Evolutionary conservation across 768 basidiomycete genomes (phyloP), one percentile per base, ranked within the genome.

Genomic region (Tylopilus sp.): DNA sequence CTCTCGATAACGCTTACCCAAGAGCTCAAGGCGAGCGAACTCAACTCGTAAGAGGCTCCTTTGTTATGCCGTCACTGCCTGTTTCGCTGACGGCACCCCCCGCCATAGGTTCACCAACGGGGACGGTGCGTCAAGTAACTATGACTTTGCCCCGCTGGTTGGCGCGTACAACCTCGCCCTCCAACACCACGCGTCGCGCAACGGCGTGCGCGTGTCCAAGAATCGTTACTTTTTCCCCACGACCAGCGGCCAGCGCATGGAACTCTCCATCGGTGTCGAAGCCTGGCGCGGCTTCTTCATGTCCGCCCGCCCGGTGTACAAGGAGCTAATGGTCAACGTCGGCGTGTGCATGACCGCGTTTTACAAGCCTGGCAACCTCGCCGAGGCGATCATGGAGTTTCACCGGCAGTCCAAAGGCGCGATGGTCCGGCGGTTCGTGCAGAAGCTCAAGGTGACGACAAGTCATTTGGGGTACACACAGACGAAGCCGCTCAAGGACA

Each of bases 341-440:
- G 81, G 79, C 28, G 68, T 76, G 5, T 77, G 75, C 55, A 79
- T 79, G 73, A 75, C 78, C 1, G 77, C 79, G 0, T 82, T 82
- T 58, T 77, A 79, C 59, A 70, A 74, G 11, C 79, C 79, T 0
- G 82, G 85, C 0, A 87, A 83, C 53, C 73, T 91, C 9, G 82
- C 81, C 0, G 71, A 85, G 0, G 78, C 80, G 3, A 72, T 90
- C 42, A 18, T 70, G 8, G 75, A 71, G 3, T 88, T 86, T 55
- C 50, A 65, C 5, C 56, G 55, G 4, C 62, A 67, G 18, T 76
- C 80, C 0, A 57, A 61, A 2, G 72, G 71, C 1, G 81, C 63
- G 1, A 66, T 81, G 50, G 80, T 78, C 0, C 71, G 69, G 46
- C 67, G 69, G 1, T 77, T 86, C 55, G 69, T 72, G 6, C 78